These are phyloP conservation scores for Helicostylum pulchrum DNA, from an alignment of 192 early-diverging fungal genomes.

Conservation along the genomic window DNA sequence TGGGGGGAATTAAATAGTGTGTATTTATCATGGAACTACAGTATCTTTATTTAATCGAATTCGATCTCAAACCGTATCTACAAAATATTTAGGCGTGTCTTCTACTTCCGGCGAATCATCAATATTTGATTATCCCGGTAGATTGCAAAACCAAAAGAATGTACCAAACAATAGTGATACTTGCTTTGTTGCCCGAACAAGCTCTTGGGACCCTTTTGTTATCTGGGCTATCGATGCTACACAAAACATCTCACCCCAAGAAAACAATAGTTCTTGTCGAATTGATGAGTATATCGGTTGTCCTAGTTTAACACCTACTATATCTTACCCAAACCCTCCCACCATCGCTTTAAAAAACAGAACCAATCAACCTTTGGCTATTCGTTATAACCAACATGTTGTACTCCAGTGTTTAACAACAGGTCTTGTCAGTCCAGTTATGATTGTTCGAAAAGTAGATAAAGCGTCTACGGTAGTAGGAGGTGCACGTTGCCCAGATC, in stretches of 20 bases:
- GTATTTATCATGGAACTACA: slow-evolving; percentile 82
- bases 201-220: slow-evolving; percentile 85
- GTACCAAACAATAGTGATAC: slow-evolving; percentile 40
- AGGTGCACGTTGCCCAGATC: slow-evolving; percentile 38
- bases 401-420: slow-evolving; percentile 85
- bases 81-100: slow-evolving; percentile 74
- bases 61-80: slow-evolving; percentile 85
- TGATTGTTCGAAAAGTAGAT: slow-evolving; percentile 84
- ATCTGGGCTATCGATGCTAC: slow-evolving; percentile 80
- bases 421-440: slow-evolving; percentile 75
- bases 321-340: slow-evolving; percentile 61
- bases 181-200: slow-evolving; percentile 70
- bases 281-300: slow-evolving; percentile 15
- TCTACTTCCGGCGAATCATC: slow-evolving; percentile 21
- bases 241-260: slow-evolving; percentile 51
- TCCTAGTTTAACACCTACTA: slow-evolving; percentile 6
- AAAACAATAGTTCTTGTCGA: background rate
- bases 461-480: slow-evolving; percentile 73
- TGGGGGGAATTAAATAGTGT: slow-evolving; percentile 42
- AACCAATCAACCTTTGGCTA: slow-evolving; percentile 58
- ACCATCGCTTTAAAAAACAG: slow-evolving; percentile 67
- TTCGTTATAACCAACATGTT: slow-evolving; percentile 84
- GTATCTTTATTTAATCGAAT: slow-evolving; percentile 90
- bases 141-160: slow-evolving; percentile 17
- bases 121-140: slow-evolving; percentile 7